Conservation (phyloP, 768 basidiomycete genomes). For the Mycena haematopus region DNA sequence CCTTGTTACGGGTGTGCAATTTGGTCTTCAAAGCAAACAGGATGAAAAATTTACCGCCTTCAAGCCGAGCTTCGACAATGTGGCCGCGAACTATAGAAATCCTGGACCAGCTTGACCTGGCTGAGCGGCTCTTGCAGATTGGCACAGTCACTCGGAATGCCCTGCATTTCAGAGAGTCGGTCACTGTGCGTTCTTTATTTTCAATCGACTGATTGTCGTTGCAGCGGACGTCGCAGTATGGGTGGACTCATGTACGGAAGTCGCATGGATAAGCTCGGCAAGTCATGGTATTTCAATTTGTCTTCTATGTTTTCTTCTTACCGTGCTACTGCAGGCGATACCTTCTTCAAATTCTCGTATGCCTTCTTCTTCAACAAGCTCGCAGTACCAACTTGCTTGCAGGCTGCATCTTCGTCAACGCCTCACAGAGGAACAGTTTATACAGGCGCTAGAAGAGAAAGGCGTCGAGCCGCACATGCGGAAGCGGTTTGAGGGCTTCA, state of each 20-base stretch:
- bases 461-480: constrained; percentile 22
- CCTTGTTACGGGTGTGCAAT: constrained; percentile 28
- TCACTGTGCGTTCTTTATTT: not conserved
- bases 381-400: not conserved
- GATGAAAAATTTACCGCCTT: not conserved
- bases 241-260: constrained; percentile 32
- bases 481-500: constrained; percentile 23
- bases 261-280: constrained; percentile 32
- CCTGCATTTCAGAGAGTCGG: constrained; percentile 29
- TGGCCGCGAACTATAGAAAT: constrained; percentile 32
- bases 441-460: constrained; percentile 24
- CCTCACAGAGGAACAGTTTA: constrained; percentile 29
- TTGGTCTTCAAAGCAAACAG: not conserved
- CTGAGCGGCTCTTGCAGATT: constrained; percentile 30
- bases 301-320: not conserved
- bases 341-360: constrained; percentile 32
- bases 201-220: not conserved
- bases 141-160: constrained; percentile 32
- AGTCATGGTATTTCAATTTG: not conserved
- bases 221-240: constrained; percentile 26
- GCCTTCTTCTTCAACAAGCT: not conserved
- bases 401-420: constrained; percentile 32
- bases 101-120: constrained; percentile 30
- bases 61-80: constrained; percentile 13
- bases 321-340: constrained; percentile 22